These are phyloP conservation scores for Ophiocordyceps camponoti-floridani DNA, from an alignment of 2,329 filamentous ascomycete species.

Conservation along the genomic window DNA sequence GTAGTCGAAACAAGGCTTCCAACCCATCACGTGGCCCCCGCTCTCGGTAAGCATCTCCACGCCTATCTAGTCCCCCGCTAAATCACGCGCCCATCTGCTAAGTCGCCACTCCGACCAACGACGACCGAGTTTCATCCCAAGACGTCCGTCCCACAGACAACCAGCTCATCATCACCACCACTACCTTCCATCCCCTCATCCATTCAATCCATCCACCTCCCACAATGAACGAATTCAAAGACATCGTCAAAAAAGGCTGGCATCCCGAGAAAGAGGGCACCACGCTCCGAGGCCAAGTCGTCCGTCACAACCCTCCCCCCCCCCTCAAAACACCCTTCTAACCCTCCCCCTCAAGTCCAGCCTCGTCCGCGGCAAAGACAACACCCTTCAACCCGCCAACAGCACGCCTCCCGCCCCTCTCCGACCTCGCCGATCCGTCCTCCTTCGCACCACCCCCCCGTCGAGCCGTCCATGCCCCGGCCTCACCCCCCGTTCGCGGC, in stretches of 20 bases:
- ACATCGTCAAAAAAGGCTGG: conserved; percentile 32
- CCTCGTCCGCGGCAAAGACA: conserved; percentile 17
- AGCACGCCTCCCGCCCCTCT: conserved; percentile 40
- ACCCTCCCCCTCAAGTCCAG: neutral
- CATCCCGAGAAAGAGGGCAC: conserved; percentile 24
- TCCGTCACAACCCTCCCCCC: conserved; percentile 12
- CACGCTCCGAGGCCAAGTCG: conserved; percentile 22
- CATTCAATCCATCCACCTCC: neutral
- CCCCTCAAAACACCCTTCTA: neutral
- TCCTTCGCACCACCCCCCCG: conserved; percentile 71
- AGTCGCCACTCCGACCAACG: too few species aligned
- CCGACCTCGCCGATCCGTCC: conserved; percentile 54
- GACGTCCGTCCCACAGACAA: too few species aligned
- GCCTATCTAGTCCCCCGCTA: too few species aligned
- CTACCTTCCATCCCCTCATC: neutral
- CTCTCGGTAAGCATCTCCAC: too few species aligned
- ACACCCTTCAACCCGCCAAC: conserved; percentile 4
- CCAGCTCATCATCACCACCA: neutral
- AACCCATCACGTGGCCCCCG: too few species aligned
- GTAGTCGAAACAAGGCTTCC: too few species aligned
- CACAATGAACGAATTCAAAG: conserved; percentile 27
- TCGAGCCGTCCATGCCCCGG: conserved; percentile 22
- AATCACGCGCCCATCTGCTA: too few species aligned
- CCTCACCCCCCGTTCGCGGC: neutral
- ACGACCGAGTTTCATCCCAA: too few species aligned